A percentile compares a stretch with the other conserved stretches of the same genome.
Evolutionary conservation across 202 grass and related monocot species (phyloP).

Genomic region (Panicum hallii): DNA sequence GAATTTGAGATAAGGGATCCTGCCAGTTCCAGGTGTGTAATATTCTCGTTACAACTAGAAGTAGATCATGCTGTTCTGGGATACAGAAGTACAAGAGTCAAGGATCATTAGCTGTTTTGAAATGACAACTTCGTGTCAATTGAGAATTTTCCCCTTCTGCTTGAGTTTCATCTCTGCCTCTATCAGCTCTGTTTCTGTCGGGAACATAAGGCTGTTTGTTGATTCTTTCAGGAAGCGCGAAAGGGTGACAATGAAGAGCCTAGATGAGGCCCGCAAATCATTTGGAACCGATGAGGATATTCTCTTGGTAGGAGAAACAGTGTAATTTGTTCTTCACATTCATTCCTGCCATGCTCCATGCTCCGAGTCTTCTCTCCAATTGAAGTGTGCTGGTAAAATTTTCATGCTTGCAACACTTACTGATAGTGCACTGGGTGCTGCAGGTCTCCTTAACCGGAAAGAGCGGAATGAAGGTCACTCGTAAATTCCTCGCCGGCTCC

Average conservation of each 20-base stretch:
- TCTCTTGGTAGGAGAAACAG: constrained; percentile 66
- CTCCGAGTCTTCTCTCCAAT: neutral
- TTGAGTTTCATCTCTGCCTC: neutral
- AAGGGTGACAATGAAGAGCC: constrained; percentile 76
- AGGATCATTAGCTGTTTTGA: neutral
- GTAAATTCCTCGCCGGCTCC: constrained; percentile 47
- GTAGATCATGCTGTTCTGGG: neutral
- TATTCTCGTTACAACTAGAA: neutral
- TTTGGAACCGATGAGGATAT: constrained; percentile 98
- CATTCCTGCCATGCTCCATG: neutral
- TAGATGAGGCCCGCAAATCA: constrained; percentile 92
- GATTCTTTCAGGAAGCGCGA: constrained; percentile 68
- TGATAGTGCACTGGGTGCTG: neutral
- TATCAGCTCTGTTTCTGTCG: neutral
- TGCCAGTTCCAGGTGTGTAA: constrained; percentile 77
- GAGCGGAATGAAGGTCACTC: constrained; percentile 56
- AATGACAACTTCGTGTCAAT: neutral
- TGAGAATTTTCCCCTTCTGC: neutral
- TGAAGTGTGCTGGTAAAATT: neutral
- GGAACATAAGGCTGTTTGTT: neutral
- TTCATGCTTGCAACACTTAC: neutral
- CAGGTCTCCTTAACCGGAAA: constrained; percentile 78
- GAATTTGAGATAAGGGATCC: constrained; percentile 99
- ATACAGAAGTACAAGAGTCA: neutral
- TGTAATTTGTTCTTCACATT: neutral